Percentiles rank a stretch among this genome's conserved stretches.
Conservation (phyloP, 345 rosid species). For the Ceriops zippeliana region DNA sequence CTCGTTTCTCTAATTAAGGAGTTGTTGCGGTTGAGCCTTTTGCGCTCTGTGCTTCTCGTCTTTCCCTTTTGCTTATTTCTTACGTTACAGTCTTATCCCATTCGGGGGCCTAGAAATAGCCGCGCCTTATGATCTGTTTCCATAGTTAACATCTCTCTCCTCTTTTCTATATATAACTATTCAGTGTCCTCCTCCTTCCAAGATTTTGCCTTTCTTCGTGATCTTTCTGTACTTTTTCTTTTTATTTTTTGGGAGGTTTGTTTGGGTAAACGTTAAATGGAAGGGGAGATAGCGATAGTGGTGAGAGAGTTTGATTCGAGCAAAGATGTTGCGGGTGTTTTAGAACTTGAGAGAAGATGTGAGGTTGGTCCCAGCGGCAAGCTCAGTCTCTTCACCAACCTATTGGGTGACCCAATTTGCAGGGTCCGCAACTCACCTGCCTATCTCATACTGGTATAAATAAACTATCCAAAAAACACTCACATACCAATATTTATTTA, state of each 20-base stretch:
- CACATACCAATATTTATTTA: neutral
- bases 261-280: neutral
- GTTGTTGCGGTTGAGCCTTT: neutral
- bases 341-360: slow-evolving; percentile 76
- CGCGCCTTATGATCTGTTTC: neutral
- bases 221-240: neutral
- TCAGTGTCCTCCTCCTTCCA: too few species aligned
- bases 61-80: slow-evolving; percentile 19
- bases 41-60: neutral
- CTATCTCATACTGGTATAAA: slow-evolving; percentile 86
- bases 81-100: slow-evolving; percentile 13
- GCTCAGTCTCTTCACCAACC: slow-evolving; percentile 86
- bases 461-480: neutral
- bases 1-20: slow-evolving; percentile 18
- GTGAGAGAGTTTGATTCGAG: slow-evolving; percentile 70
- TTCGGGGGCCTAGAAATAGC: slow-evolving; percentile 22
- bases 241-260: neutral
- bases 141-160: neutral
- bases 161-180: slow-evolving; percentile 5
- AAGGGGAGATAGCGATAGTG: slow-evolving; percentile 31
- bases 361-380: slow-evolving; percentile 84
- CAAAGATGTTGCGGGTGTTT: slow-evolving; percentile 54
- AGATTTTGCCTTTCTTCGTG: neutral
- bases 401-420: slow-evolving; percentile 95
- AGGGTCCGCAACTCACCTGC: slow-evolving; percentile 97